Conservation (phyloP, 768 basidiomycete genomes). For the Lactarius akahatsu region DNA sequence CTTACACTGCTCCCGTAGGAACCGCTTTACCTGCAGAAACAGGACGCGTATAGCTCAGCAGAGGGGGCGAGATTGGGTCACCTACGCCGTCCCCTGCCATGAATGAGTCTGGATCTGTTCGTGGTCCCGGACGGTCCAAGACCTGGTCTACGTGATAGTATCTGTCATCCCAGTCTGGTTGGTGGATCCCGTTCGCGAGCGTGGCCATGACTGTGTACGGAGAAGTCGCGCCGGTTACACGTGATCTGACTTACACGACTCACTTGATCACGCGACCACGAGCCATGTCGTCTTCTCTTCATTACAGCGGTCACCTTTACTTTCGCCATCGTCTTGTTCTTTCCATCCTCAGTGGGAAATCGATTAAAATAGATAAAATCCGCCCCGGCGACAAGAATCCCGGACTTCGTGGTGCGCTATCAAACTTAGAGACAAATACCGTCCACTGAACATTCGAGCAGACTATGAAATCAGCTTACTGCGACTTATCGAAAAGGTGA, state of each 20-base stretch:
- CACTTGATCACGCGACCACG: neutral
- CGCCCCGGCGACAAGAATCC: constrained; percentile 92
- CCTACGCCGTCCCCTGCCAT: constrained; percentile 76
- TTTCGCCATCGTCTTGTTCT: constrained; percentile 83
- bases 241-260: constrained; percentile 13
- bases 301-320: constrained; percentile 78
- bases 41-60: neutral
- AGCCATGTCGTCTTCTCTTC: constrained; percentile 35
- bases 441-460: constrained; percentile 34
- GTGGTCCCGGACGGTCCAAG: constrained; percentile 81
- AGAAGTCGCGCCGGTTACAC: neutral
- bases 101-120: constrained; percentile 76
- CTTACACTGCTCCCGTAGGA: constrained; percentile 81
- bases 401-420: constrained; percentile 73
- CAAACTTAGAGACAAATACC: constrained; percentile 2
- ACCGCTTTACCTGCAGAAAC: constrained; percentile 71
- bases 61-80: constrained; percentile 6
- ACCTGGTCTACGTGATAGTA: constrained; percentile 87
- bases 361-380: constrained; percentile 83
- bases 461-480: constrained; percentile 93
- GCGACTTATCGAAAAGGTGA: constrained; percentile 82
- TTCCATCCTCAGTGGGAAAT: constrained; percentile 85
- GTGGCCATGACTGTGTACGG: neutral
- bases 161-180: constrained; percentile 55
- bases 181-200: constrained; percentile 39